Percentiles rank a stretch among this genome's conserved stretches.
phyloP scores from a whole-genome alignment of 441 rosid genomes.

The Arabidopsis lyrata region DNA sequence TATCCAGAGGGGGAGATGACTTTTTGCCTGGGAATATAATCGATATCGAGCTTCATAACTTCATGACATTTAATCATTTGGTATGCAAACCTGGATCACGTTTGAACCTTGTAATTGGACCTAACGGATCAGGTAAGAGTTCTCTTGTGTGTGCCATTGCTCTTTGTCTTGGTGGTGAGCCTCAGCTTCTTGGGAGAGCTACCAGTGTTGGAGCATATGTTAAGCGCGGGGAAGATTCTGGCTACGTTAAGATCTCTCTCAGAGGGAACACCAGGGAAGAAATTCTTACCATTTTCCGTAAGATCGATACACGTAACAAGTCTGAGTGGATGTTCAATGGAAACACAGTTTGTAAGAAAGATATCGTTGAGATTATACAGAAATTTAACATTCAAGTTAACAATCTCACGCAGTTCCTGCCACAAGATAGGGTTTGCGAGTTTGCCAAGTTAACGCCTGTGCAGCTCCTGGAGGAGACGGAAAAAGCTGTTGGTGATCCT shows the following conservation, averaged over 20 bases:
- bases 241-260: slow-evolving; percentile 73
- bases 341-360: slow-evolving; percentile 67
- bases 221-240: slow-evolving; percentile 89
- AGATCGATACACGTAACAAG: slow-evolving; percentile 85
- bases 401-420: slow-evolving; percentile 96
- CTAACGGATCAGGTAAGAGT: slow-evolving; percentile 98
- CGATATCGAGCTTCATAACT: slow-evolving; percentile 87
- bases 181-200: slow-evolving; percentile 98
- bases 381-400: slow-evolving; percentile 95
- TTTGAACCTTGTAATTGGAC: slow-evolving; percentile 93
- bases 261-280: slow-evolving; percentile 71
- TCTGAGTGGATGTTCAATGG: slow-evolving; percentile 95
- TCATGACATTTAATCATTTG: slow-evolving; percentile 85
- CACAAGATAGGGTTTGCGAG: slow-evolving; percentile 96
- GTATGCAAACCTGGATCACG: slow-evolving; percentile 89
- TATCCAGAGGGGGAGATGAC: slow-evolving; percentile 82
- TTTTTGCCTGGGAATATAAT: slow-evolving; percentile 86
- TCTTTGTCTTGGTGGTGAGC: slow-evolving; percentile 92
- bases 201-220: slow-evolving; percentile 89
- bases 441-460: slow-evolving; percentile 95
- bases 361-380: slow-evolving; percentile 63
- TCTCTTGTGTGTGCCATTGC: slow-evolving; percentile 98
- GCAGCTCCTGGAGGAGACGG: slow-evolving; percentile 96
- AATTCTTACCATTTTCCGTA: slow-evolving; percentile 62
- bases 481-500: slow-evolving; percentile 98